Conservation (phyloP, 192 early-diverging fungal genomes). For the Lunasporangiospora selenospora region DNA sequence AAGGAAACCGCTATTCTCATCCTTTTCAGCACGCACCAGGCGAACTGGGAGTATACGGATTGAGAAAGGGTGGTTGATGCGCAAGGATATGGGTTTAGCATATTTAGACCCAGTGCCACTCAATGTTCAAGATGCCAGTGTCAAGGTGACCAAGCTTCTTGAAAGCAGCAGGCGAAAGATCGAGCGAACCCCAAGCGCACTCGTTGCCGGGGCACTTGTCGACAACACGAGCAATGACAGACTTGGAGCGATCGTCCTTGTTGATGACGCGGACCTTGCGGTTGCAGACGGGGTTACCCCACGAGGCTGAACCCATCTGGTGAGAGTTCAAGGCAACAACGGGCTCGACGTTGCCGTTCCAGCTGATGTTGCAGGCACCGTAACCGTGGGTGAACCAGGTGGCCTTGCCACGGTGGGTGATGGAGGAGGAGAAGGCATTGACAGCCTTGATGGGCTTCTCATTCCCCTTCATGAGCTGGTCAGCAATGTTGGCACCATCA, state of each 20-base stretch:
- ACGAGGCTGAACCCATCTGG: constrained; percentile 37
- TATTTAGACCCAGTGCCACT: constrained; percentile 33
- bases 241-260: constrained; percentile 2
- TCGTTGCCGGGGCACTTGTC: constrained; percentile 48
- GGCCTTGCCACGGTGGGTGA: constrained; percentile 23
- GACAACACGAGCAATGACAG: constrained; percentile 29
- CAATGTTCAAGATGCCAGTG: constrained; percentile 35
- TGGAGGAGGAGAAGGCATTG: constrained; percentile 4
- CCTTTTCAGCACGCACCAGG: too few relatives aligned
- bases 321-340: constrained; percentile 43
- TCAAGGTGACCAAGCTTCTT: constrained; percentile 18
- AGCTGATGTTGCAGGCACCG: constrained; percentile 30
- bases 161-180: constrained; percentile 32
- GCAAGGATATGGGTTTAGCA: too few relatives aligned
- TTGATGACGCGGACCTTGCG: constrained; percentile 27
- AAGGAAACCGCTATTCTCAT: too few relatives aligned
- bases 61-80: too few relatives aligned
- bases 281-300: constrained; percentile 44
- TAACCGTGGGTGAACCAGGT: constrained; percentile 49
- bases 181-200: constrained; percentile 30
- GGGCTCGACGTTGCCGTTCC: constrained; percentile 21
- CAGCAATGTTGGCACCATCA: constrained; percentile 11
- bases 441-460: too few relatives aligned
- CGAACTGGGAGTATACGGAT: too few relatives aligned
- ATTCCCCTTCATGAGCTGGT: too few relatives aligned